phyloP scores from a whole-genome alignment of 345 rosid species.

The Eucalyptus virginea region DNA sequence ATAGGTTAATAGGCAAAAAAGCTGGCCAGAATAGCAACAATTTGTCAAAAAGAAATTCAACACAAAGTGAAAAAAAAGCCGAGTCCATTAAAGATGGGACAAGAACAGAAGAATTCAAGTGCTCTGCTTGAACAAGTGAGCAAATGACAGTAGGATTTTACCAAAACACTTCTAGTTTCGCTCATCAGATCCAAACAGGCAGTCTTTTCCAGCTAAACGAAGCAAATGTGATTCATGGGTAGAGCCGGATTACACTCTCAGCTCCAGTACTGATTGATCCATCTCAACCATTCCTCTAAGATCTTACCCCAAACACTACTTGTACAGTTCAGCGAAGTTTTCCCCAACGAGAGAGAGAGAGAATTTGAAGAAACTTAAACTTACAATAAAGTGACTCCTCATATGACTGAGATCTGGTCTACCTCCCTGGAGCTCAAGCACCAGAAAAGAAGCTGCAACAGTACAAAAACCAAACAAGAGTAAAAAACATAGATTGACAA shows the following conservation, averaged over 20 bases:
- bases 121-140: background rate
- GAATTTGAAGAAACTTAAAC: slow-evolving; percentile 1
- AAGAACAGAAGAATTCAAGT: background rate
- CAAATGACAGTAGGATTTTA: background rate
- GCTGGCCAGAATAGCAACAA: slow-evolving; percentile 5
- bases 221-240: background rate
- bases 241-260: background rate
- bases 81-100: background rate
- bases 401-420: slow-evolving; percentile 59
- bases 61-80: background rate
- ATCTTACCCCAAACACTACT: background rate
- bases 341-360: background rate
- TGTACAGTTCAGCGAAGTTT: background rate
- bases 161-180: background rate
- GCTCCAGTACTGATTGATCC: background rate
- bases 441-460: background rate
- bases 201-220: background rate
- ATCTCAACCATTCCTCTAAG: background rate
- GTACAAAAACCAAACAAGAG: background rate
- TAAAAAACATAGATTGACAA: background rate
- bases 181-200: background rate
- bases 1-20: background rate
- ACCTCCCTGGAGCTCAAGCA: slow-evolving; percentile 10
- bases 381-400: slow-evolving; percentile 78
- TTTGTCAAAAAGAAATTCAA: background rate